A percentile compares a stretch with the other conserved stretches of the same genome.
phyloP scores from a whole-genome alignment of 208 protist genomes.

The Spongospora subterranea region DNA sequence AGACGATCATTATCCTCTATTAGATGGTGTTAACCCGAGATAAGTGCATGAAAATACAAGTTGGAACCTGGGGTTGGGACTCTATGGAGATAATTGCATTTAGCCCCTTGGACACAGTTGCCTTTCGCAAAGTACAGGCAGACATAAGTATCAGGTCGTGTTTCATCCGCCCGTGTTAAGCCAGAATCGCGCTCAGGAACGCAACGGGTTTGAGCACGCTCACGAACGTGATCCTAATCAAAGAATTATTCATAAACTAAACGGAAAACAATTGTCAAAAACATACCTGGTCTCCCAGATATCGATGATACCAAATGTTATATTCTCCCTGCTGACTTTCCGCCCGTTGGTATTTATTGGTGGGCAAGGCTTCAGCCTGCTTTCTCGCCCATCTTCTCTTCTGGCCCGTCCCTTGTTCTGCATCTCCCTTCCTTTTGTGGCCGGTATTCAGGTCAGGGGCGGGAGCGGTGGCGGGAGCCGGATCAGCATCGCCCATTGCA shows the following conservation, averaged over 20 bases:
- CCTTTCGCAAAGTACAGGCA: constrained; percentile 56
- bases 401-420: neutral
- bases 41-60: neutral
- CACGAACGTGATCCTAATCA: neutral
- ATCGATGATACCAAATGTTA: constrained; percentile 50
- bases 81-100: constrained; percentile 33
- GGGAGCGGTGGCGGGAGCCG: too few species aligned
- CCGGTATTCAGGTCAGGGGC: too few species aligned
- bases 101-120: constrained; percentile 1
- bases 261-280: neutral
- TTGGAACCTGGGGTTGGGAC: neutral
- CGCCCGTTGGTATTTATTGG: constrained; percentile 27
- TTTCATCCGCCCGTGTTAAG: neutral
- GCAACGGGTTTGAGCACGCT: neutral
- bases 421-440: too few species aligned
- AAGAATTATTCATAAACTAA: neutral
- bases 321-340: constrained; percentile 50
- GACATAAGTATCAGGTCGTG: constrained; percentile 25
- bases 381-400: constrained; percentile 30
- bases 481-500: too few species aligned
- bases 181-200: neutral
- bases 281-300: constrained; percentile 3
- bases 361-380: constrained; percentile 26
- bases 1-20: constrained; percentile 4
- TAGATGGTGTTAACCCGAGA: neutral